phyloP scores from a whole-genome alignment of 148 eudicot genomes.

The Spergularia marina region DNA sequence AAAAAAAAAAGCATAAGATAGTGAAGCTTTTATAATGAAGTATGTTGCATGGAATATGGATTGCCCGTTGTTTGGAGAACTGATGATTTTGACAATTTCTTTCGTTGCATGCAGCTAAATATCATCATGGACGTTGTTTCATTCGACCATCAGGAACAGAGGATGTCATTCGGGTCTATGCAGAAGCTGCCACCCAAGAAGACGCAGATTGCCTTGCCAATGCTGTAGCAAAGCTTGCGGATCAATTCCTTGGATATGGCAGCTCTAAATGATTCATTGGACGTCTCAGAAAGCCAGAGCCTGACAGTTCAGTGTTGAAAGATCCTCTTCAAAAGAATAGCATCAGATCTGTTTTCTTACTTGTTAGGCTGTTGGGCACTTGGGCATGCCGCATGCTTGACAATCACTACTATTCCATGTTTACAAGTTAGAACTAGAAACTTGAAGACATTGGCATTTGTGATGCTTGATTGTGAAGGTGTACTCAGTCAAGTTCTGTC shows the following conservation, averaged over 20 bases:
- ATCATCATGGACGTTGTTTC: constrained; percentile 65
- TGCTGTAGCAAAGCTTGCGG: constrained; percentile 57
- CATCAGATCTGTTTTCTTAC: background rate
- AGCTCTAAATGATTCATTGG: constrained; percentile 21
- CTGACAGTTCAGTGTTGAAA: background rate
- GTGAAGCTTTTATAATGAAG: too few relatives aligned
- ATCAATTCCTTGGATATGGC: constrained; percentile 56
- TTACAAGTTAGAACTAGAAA: too few relatives aligned
- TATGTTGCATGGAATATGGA: too few relatives aligned
- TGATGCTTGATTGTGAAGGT: too few relatives aligned
- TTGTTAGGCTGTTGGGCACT: too few relatives aligned
- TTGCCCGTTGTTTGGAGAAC: background rate
- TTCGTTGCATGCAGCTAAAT: constrained; percentile 47
- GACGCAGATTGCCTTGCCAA: constrained; percentile 65
- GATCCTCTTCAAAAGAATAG: background rate
- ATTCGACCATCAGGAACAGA: constrained; percentile 92
- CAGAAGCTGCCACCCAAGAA: constrained; percentile 82
- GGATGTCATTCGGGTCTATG: constrained; percentile 82
- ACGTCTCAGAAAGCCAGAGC: background rate
- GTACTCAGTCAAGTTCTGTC: too few relatives aligned
- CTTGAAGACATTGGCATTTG: too few relatives aligned
- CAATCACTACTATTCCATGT: background rate
- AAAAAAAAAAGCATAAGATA: too few relatives aligned
- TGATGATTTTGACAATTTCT: background rate
- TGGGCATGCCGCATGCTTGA: background rate